Conservation (phyloP, 164 flowering plant genomes). For the Berberis thunbergii region DNA sequence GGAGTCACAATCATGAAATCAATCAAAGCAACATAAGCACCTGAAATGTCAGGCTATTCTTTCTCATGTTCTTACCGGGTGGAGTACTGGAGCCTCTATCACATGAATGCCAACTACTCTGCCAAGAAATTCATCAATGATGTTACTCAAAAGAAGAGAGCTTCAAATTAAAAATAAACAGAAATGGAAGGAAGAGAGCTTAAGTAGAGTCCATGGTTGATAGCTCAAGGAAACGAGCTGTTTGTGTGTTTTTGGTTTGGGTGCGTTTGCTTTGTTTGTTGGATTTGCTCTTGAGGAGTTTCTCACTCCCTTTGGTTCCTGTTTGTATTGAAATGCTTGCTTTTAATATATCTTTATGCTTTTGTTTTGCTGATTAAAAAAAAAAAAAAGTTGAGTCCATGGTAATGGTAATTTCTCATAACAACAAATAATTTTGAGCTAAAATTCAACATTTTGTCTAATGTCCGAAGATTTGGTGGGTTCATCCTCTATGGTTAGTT, state of each 20-base stretch:
- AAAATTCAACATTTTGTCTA: too few species aligned
- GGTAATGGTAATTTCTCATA: too few species aligned
- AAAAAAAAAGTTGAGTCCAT: too few species aligned
- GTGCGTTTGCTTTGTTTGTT: not conserved
- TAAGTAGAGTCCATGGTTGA: not conserved
- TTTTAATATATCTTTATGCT: too few species aligned
- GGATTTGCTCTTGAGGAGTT: not conserved
- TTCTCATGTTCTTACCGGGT: constrained; percentile 53
- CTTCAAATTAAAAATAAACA: not conserved
- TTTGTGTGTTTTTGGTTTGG: not conserved
- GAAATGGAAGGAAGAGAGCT: not conserved
- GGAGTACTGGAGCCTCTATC: constrained; percentile 78
- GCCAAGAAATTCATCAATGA: constrained; percentile 33
- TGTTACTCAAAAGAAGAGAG: constrained; percentile 9
- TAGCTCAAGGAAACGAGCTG: not conserved
- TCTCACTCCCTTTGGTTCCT: not conserved
- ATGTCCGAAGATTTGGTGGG: too few species aligned
- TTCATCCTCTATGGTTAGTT: too few species aligned
- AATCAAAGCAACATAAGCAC: not conserved
- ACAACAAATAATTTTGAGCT: too few species aligned
- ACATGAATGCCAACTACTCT: constrained; percentile 77
- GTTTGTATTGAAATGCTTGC: too few species aligned
- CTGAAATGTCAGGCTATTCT: not conserved
- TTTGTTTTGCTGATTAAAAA: too few species aligned
- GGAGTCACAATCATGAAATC: not conserved